Evolutionary conservation across 805 yeast species (phyloP).

Genomic region (Maudiozyma serrabonitensis): DNA sequence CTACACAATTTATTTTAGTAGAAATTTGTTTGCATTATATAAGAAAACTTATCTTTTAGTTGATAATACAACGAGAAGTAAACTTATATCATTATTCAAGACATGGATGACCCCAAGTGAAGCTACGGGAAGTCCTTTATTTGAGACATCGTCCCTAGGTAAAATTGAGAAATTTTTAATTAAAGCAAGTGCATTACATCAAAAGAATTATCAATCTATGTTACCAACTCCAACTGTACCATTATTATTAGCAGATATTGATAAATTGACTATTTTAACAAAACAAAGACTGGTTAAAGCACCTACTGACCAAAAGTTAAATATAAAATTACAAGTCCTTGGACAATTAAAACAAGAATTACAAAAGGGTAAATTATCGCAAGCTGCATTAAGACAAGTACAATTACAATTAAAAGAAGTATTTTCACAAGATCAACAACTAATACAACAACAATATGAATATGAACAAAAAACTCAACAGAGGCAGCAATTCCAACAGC

Average conservation of each 20-base stretch:
- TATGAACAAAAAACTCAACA: constrained; percentile 21
- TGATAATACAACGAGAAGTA: constrained; percentile 62
- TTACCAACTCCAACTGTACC: constrained; percentile 26
- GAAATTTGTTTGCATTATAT: constrained; percentile 51
- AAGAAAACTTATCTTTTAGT: constrained; percentile 72
- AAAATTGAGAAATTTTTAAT: constrained; percentile 67
- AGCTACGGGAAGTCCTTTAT: constrained; percentile 41
- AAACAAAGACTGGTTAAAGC: constrained; percentile 24
- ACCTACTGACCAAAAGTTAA: constrained; percentile 28
- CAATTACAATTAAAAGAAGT: constrained; percentile 34
- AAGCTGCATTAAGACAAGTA: constrained; percentile 25
- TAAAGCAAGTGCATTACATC: constrained; percentile 43
- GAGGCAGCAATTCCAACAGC: constrained; percentile 12
- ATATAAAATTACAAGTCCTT: constrained; percentile 27
- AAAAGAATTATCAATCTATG: constrained; percentile 25
- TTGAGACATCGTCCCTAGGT: constrained; percentile 58
- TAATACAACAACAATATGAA: constrained; percentile 20
- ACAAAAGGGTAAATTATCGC: constrained; percentile 27
- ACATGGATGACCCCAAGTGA: constrained; percentile 73
- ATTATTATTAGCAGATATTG: constrained; percentile 28
- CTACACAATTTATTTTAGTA: constrained; percentile 71
- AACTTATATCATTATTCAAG: constrained; percentile 66
- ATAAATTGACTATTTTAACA: constrained; percentile 28
- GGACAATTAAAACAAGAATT: constrained; percentile 30
- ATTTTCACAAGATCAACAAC: constrained; percentile 31